phyloP scores from a whole-genome alignment of 2,329 filamentous ascomycete species.

The Camptophora hylomeconis region DNA sequence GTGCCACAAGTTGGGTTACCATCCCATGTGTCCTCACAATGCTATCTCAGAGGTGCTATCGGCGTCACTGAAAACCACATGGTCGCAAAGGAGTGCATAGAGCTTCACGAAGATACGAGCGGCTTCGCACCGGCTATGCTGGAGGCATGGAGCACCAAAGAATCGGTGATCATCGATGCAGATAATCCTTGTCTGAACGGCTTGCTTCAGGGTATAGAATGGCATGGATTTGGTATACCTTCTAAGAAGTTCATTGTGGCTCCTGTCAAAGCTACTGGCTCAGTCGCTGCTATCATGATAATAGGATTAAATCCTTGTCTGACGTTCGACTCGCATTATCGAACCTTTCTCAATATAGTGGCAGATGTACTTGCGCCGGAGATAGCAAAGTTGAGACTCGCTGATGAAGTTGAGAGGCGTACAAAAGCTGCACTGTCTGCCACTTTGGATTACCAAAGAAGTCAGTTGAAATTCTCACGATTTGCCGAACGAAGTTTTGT shows the following conservation, averaged over 20 bases:
- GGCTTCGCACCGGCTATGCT: constrained; percentile 1
- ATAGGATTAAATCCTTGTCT: constrained; percentile 5
- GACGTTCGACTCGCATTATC: constrained; percentile 5
- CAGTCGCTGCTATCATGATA: constrained; percentile 1
- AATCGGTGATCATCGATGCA: not conserved
- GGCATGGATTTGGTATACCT: constrained; percentile 3
- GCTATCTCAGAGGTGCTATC: constrained; percentile 2
- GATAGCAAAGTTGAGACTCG: constrained; percentile 2
- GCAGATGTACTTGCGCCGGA: constrained; percentile 1
- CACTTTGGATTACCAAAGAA: constrained; percentile 2
- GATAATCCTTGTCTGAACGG: not conserved
- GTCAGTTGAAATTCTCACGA: constrained; percentile 4
- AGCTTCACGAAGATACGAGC: not conserved
- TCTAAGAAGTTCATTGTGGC: constrained; percentile 3
- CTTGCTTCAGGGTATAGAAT: constrained; percentile 1
- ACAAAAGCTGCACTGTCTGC: constrained; percentile 1
- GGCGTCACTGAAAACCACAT: constrained; percentile 1
- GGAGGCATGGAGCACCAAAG: not conserved
- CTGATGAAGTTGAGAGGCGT: constrained; percentile 4
- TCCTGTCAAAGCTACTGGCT: not conserved
- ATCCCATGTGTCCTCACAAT: no score
- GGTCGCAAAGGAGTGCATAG: not conserved
- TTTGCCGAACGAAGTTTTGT: constrained; percentile 4
- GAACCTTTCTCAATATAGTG: constrained; percentile 2
- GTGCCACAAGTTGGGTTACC: constrained; percentile 48